Base-by-base conservation (phyloP, 2,329 filamentous ascomycete genomes). In the Colletotrichum orbiculare region DNA sequence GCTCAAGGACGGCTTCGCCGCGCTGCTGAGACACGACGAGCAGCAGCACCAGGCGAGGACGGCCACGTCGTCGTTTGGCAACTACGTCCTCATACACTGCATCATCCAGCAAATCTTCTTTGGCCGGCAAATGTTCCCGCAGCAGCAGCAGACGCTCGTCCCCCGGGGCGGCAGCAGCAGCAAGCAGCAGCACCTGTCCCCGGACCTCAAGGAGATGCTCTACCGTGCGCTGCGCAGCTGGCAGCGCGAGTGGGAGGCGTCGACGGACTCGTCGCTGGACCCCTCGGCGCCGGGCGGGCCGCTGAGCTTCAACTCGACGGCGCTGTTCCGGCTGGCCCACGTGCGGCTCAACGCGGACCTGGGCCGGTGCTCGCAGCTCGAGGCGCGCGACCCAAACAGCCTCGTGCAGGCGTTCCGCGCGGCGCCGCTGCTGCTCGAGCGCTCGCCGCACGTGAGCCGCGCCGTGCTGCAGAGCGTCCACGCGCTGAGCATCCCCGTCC, bases 81-180 rank as follows among this genome's bases (percentile, higher is more conserved):
- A 85, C 69, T 85, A 85, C 68, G 78, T 85, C 48, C 77, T 86
- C 8, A 82, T 86, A 35, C 82, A 85, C 67, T 82, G 81, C 39
- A 75, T 86, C n/a, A 79, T 85, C 11, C 82, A 85, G 67, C 82
- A 85, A 55, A 83, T 86, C 47, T 85, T 83, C 67, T 79, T 84
- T 52, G 81, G 13, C 5, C 39, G 13, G 13, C 39, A 25, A 5
- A 25, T 25, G 25, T 25, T 25, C 82, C 10, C 77, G 83, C 47
- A 80, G 83, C 42, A 34, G 35, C 2, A 39, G 17, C 17, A 17
- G 17, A 17, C 17, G 2, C 0, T 17, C 17, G 17, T 17, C 17
- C 17, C 17, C 17, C 17, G 17, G 2, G 17, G 17, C 17, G 2
- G 17, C 2, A 39, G 83, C 47, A 80, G 83, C 42, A 34, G 35